Evolutionary conservation across 2,329 filamentous ascomycete species (phyloP).

Genomic region (Teratosphaeria gauchensis): DNA sequence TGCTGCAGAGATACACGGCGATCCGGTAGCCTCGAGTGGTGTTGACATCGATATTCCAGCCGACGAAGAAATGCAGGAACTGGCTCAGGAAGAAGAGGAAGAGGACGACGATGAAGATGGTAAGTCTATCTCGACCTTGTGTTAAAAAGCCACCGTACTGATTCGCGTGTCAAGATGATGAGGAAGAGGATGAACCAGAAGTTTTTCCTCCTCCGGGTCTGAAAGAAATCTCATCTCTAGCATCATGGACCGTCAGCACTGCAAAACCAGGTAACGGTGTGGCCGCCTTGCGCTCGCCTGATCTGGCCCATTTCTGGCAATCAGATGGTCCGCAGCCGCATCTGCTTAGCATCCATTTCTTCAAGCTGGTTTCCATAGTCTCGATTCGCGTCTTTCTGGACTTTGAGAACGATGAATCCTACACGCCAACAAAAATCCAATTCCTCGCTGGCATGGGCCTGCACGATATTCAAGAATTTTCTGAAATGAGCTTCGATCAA

Average conservation of each 20-base stretch:
- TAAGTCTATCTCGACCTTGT: background rate
- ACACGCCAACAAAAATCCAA: constrained; percentile 86
- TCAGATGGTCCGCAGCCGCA: constrained; percentile 80
- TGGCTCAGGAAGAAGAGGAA: background rate
- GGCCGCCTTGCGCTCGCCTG: constrained; percentile 63
- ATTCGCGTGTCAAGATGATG: background rate
- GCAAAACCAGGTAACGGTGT: constrained; percentile 74
- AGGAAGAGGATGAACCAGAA: background rate
- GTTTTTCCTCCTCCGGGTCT: constrained; percentile 39
- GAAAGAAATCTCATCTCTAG: constrained; percentile 77
- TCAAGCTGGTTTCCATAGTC: constrained; percentile 70
- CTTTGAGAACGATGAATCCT: constrained; percentile 87
- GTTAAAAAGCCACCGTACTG: background rate
- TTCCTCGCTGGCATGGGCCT: constrained; percentile 84
- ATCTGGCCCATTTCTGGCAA: constrained; percentile 69
- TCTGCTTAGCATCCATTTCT: constrained; percentile 73
- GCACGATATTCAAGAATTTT: constrained; percentile 84
- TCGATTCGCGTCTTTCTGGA: constrained; percentile 79
- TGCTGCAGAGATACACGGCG: background rate
- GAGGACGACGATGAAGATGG: background rate
- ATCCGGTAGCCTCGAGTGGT: background rate
- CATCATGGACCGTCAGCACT: constrained; percentile 72
- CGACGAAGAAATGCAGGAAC: background rate
- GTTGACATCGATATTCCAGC: background rate
- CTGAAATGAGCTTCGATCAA: constrained; percentile 64